phyloP scores from a whole-genome alignment of 352 stramenopile species.

The Phytopythium sindhum region DNA sequence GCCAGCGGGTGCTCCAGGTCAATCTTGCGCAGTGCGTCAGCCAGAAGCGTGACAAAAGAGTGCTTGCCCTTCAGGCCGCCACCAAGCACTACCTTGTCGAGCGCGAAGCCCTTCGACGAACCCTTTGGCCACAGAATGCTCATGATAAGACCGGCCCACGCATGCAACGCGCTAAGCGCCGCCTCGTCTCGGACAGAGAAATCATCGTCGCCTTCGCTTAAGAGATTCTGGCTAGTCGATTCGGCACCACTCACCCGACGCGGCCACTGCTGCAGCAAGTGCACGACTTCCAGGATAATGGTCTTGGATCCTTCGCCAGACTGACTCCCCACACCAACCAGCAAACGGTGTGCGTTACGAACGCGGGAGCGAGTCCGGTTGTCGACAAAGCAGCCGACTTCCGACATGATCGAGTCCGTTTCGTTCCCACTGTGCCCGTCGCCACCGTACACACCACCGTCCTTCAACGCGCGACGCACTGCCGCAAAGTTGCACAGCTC shows the following conservation, averaged over 20 bases:
- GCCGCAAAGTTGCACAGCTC: constrained; percentile 68
- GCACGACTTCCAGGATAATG: constrained; percentile 72
- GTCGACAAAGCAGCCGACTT: constrained; percentile 39
- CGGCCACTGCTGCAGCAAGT: constrained; percentile 68
- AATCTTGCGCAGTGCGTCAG: constrained; percentile 77
- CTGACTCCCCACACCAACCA: constrained; percentile 65
- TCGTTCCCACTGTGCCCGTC: constrained; percentile 21
- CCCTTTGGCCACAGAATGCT: constrained; percentile 85
- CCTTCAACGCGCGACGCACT: constrained; percentile 46
- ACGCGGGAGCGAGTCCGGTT: constrained; percentile 49
- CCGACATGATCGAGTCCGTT: constrained; percentile 27
- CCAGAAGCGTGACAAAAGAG: constrained; percentile 69
- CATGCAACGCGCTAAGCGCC: constrained; percentile 76
- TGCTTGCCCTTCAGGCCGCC: constrained; percentile 69
- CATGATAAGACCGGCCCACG: constrained; percentile 83
- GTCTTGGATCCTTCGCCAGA: constrained; percentile 73
- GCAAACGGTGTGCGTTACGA: constrained; percentile 58
- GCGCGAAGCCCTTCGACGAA: constrained; percentile 69
- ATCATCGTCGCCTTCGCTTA: constrained; percentile 17
- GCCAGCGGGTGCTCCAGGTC: constrained; percentile 75
- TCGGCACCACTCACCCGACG: constrained; percentile 6
- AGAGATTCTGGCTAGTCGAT: background rate
- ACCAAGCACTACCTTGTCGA: constrained; percentile 74
- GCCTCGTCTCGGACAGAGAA: constrained; percentile 58
- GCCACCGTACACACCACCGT: constrained; percentile 45